Evolutionary conservation across 768 basidiomycete genomes (phyloP).

Genomic region (Russula foetens): DNA sequence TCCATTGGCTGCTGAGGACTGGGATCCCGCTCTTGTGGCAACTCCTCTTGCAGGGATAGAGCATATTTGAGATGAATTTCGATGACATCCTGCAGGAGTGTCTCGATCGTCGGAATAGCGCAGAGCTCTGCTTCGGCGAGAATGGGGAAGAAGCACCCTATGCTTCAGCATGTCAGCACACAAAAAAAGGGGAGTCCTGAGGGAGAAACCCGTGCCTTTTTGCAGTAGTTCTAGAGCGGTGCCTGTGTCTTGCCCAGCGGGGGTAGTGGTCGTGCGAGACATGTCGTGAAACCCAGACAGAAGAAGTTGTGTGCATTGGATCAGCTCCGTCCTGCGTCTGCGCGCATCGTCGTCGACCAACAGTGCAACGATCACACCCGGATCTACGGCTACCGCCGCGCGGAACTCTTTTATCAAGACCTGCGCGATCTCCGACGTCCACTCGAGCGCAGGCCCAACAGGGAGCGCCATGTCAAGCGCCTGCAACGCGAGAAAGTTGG

Average conservation of each 20-base stretch:
- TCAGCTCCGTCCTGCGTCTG: constrained; percentile 20
- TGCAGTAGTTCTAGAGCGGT: constrained; percentile 2
- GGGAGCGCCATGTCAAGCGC: constrained; percentile 45
- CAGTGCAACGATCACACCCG: neutral
- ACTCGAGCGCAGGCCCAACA: constrained; percentile 46
- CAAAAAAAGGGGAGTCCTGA: neutral
- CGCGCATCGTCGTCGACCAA: neutral
- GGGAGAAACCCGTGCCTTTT: neutral
- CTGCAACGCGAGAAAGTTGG: constrained; percentile 61
- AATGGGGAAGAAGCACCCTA: constrained; percentile 9
- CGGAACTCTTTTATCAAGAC: constrained; percentile 50
- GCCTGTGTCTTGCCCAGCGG: neutral
- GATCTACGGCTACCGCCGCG: constrained; percentile 3
- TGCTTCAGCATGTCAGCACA: neutral
- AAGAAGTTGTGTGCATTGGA: constrained; percentile 1
- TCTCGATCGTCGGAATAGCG: constrained; percentile 3
- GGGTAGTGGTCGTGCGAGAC: constrained; percentile 30
- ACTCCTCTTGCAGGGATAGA: constrained; percentile 29
- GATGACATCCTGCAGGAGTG: constrained; percentile 34
- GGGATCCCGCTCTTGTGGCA: constrained; percentile 26
- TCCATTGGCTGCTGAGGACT: constrained; percentile 29
- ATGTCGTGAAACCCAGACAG: constrained; percentile 25
- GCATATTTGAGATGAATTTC: constrained; percentile 42
- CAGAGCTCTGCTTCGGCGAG: constrained; percentile 5
- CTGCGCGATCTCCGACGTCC: constrained; percentile 55